These are phyloP conservation scores for Galeopsis tetrahit DNA, from an alignment of 257 asterid genomes.

Conservation along the genomic window DNA sequence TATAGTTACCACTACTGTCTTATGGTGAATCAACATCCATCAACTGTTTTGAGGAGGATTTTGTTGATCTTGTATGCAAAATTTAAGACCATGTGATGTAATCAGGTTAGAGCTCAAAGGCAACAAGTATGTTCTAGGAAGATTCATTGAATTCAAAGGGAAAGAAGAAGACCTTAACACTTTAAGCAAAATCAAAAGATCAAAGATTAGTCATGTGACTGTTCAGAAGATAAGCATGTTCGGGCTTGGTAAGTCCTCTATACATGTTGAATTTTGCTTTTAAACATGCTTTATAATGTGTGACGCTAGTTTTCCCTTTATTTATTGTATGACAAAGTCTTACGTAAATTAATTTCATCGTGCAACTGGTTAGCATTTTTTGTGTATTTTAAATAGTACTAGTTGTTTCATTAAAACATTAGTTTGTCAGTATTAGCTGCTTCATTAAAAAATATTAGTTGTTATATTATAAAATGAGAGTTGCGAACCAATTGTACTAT, in stretches of 20 bases:
- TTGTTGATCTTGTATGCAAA: slow-evolving; percentile 1
- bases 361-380: too few relatives aligned
- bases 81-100: slow-evolving; percentile 15
- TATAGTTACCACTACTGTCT: slow-evolving; percentile 13
- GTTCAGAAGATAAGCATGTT: slow-evolving; percentile 96
- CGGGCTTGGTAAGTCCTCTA: slow-evolving; percentile 71
- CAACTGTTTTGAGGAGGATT: slow-evolving; percentile 9
- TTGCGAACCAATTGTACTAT: too few relatives aligned
- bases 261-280: not conserved
- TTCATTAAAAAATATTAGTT: too few relatives aligned
- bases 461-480: too few relatives aligned
- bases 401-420: too few relatives aligned
- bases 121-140: slow-evolving; percentile 76
- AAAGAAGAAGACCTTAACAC: slow-evolving; percentile 73
- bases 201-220: slow-evolving; percentile 74
- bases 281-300: slow-evolving; percentile 17
- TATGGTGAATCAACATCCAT: slow-evolving; percentile 13
- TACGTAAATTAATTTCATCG: too few relatives aligned
- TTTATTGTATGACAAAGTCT: too few relatives aligned
- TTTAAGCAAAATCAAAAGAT: slow-evolving; percentile 73
- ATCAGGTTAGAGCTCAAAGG: slow-evolving; percentile 88
- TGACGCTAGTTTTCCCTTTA: not conserved
- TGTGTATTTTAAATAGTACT: too few relatives aligned
- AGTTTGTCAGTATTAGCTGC: too few relatives aligned
- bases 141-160: slow-evolving; percentile 89